Conservation (phyloP, 2,329 filamentous ascomycete species). For the Penicillium occitanis region DNA sequence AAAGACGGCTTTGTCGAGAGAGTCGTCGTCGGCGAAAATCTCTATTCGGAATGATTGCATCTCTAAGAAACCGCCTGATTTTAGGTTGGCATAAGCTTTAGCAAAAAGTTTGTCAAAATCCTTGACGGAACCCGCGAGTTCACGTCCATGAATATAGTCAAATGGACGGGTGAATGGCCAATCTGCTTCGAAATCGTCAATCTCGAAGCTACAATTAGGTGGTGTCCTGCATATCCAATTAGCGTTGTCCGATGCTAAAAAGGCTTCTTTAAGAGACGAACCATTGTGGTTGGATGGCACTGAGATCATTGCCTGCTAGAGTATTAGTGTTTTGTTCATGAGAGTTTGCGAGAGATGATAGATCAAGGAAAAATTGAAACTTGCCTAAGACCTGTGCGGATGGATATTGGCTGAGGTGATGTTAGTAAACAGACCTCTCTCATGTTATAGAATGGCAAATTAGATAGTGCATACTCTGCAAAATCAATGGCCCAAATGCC, state of each 20-base stretch:
- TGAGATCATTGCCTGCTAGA: constrained; percentile 26
- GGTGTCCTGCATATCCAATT: constrained; percentile 24
- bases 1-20: constrained; percentile 28
- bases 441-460: not conserved
- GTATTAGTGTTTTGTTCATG: not conserved
- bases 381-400: constrained; percentile 21
- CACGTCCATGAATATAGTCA: constrained; percentile 30
- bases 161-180: constrained; percentile 28
- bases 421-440: not conserved
- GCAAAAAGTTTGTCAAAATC: constrained; percentile 24
- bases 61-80: constrained; percentile 51
- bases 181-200: constrained; percentile 30
- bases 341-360: not conserved
- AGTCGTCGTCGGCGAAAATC: constrained; percentile 34
- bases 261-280: constrained; percentile 12
- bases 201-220: constrained; percentile 29
- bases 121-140: constrained; percentile 26
- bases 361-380: not conserved
- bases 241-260: not conserved
- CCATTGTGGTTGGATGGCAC: constrained; percentile 27
- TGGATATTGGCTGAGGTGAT: constrained; percentile 26
- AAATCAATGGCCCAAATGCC: constrained; percentile 22
- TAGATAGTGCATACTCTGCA: constrained; percentile 15
- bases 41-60: constrained; percentile 36
- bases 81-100: constrained; percentile 31